These are phyloP conservation scores for Cladosporium cucumerinum DNA, from an alignment of 2,329 filamentous ascomycete genomes.

Conservation along the genomic window DNA sequence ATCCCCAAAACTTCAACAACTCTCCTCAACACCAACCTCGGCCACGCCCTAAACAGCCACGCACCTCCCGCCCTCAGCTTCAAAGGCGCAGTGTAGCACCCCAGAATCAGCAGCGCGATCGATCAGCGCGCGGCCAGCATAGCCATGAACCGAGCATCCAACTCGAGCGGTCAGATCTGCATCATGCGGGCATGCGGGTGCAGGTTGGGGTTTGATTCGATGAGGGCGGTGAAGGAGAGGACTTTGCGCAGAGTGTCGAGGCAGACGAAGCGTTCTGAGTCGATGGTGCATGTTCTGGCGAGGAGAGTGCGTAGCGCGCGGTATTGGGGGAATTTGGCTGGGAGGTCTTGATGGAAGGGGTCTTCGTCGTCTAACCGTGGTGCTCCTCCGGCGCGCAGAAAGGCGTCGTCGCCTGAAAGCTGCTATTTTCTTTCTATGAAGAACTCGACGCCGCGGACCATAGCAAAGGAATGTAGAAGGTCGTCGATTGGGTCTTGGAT, in stretches of 20 bases:
- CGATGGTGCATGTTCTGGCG: neutral
- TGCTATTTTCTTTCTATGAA: neutral
- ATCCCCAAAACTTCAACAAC: neutral
- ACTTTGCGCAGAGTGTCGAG: neutral
- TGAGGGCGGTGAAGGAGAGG: neutral
- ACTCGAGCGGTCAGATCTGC: neutral
- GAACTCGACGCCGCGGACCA: neutral
- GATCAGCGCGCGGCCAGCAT: neutral
- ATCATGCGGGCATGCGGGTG: neutral
- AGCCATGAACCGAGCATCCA: neutral
- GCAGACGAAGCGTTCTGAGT: neutral
- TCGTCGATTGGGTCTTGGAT: neutral
- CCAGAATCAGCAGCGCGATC: neutral
- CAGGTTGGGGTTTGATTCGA: neutral
- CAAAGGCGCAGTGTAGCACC: neutral
- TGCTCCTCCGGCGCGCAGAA: neutral
- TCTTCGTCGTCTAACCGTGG: neutral
- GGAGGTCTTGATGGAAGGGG: neutral
- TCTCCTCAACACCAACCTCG: neutral
- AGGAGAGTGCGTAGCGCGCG: neutral
- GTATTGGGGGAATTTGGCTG: neutral
- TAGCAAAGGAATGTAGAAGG: neutral
- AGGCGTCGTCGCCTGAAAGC: neutral
- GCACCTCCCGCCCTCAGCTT: neutral
- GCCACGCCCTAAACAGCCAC: neutral